phyloP scores from a whole-genome alignment of 2,329 filamentous ascomycete genomes.

The Coleophoma eucalyptorum region DNA sequence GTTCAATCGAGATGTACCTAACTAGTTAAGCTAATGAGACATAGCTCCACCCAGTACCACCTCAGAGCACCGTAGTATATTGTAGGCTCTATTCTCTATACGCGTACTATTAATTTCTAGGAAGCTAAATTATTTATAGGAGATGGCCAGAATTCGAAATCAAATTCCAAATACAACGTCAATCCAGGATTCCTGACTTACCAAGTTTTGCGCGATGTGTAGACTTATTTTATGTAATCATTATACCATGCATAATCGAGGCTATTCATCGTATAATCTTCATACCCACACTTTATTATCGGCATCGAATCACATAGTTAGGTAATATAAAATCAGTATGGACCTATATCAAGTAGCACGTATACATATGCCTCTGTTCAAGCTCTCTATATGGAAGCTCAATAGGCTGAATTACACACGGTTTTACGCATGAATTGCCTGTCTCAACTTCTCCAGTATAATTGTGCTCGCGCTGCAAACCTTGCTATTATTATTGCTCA shows the following conservation, averaged over 20 bases:
- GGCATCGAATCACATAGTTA: no score
- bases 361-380: no score
- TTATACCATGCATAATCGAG: no score
- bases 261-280: no score
- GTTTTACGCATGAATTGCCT: no score
- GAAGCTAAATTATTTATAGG: neutral
- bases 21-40: neutral
- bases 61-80: neutral
- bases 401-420: no score
- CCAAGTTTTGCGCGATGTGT: neutral
- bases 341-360: no score
- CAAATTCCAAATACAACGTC: neutral
- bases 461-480: neutral
- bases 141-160: neutral
- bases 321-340: no score
- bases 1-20: neutral
- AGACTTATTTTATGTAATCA: no score
- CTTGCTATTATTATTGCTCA: neutral
- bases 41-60: neutral
- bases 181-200: neutral
- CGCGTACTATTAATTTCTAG: neutral
- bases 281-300: no score
- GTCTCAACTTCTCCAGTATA: neutral
- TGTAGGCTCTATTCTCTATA: neutral
- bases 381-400: no score